Conservation (phyloP, 495 filamentous ascomycete genomes). For the Penicillium waksmanii region DNA sequence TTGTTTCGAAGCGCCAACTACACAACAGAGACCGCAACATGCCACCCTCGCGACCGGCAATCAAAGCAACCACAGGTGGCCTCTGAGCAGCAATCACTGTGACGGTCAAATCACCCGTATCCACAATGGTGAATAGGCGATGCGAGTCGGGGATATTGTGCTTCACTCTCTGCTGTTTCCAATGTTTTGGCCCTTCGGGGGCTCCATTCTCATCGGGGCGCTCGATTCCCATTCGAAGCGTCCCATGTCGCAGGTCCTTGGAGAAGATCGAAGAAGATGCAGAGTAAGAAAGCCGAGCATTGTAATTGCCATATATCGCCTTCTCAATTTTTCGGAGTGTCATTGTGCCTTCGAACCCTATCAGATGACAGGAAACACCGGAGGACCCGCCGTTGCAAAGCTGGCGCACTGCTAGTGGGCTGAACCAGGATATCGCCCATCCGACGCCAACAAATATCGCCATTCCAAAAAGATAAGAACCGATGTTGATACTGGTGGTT, state of each 20-base stretch:
- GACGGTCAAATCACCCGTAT: slow-evolving; percentile 18
- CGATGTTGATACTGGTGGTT: not conserved
- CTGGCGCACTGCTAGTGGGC: slow-evolving; percentile 19
- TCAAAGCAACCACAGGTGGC: slow-evolving; percentile 39
- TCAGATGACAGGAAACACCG: slow-evolving; percentile 14
- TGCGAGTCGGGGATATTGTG: slow-evolving; percentile 12
- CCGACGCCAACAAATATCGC: slow-evolving; percentile 11
- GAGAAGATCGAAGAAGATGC: slow-evolving; percentile 18
- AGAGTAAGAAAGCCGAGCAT: slow-evolving; percentile 14
- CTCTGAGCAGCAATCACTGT: slow-evolving; percentile 35
- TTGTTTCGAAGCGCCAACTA: slow-evolving; percentile 25
- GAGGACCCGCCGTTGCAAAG: slow-evolving; percentile 18
- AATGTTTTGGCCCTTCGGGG: not conserved
- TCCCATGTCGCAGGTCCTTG: slow-evolving; percentile 8
- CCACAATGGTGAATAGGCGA: slow-evolving; percentile 21
- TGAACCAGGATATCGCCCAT: slow-evolving; percentile 23
- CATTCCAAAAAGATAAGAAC: slow-evolving; percentile 10
- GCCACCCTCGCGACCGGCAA: slow-evolving; percentile 44
- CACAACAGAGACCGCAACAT: slow-evolving; percentile 45
- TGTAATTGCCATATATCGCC: slow-evolving; percentile 19
- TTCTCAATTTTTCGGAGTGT: slow-evolving; percentile 15
- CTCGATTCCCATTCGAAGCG: slow-evolving; percentile 14
- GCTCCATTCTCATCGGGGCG: slow-evolving; percentile 7
- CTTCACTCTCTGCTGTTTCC: slow-evolving; percentile 9
- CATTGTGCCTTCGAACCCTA: slow-evolving; percentile 22